Evolutionary conservation across 768 basidiomycete genomes (phyloP).

Genomic region (Kwoniella heveanensis): DNA sequence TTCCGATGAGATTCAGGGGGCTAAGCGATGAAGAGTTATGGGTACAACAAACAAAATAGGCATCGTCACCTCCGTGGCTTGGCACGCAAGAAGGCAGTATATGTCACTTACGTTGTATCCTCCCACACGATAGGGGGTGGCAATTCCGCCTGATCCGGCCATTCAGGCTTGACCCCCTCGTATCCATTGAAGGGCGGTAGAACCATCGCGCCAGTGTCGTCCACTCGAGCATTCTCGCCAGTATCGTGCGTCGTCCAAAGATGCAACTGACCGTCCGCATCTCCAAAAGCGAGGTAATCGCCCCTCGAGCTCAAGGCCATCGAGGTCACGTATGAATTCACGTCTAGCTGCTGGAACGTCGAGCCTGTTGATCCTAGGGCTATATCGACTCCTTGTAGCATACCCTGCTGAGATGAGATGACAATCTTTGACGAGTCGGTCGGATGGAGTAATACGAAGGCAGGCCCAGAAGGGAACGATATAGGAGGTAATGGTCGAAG

Average conservation of each 20-base stretch:
- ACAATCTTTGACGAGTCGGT: constrained; percentile 72
- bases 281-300: constrained; percentile 90
- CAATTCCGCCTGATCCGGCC: constrained; percentile 73
- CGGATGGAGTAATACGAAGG: constrained; percentile 79
- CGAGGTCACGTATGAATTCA: constrained; percentile 71
- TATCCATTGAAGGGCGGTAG: constrained; percentile 80
- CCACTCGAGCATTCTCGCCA: constrained; percentile 39
- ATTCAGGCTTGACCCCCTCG: constrained; percentile 74
- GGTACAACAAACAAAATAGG: neutral
- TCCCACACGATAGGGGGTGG: constrained; percentile 77
- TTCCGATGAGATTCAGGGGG: constrained; percentile 82
- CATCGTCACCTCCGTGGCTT: too few species aligned
- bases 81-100: neutral
- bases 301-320: constrained; percentile 81
- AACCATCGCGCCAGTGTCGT: constrained; percentile 28
- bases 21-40: too few species aligned
- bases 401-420: constrained; percentile 75
- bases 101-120: constrained; percentile 68
- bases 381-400: constrained; percentile 82
- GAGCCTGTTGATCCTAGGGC: constrained; percentile 13
- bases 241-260: constrained; percentile 72
- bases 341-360: constrained; percentile 41
- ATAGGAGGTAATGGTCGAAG: constrained; percentile 81
- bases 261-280: constrained; percentile 80
- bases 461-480: constrained; percentile 81